phyloP scores from a whole-genome alignment of 75 land plant species.

The Selaginella moellendorffii region DNA sequence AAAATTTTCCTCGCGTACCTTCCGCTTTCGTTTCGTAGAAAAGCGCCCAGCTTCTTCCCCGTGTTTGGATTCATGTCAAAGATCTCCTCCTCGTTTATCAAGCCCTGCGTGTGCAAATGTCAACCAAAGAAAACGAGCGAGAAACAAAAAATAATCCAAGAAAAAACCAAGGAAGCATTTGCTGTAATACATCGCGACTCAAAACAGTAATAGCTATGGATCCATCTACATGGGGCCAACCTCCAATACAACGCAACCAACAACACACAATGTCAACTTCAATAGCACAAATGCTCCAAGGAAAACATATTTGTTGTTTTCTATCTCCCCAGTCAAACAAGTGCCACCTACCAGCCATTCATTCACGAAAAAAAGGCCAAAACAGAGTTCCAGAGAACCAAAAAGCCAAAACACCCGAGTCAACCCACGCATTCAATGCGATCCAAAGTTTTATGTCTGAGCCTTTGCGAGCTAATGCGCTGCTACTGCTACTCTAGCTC shows the following conservation, averaged over 20 bases:
- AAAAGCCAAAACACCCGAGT: no score
- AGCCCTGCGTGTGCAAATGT: neutral
- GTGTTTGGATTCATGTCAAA: no score
- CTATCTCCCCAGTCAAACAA: neutral
- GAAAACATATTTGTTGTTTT: neutral
- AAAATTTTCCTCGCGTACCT: no score
- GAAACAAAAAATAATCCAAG: neutral
- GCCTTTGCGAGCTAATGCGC: no score
- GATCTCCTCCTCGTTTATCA: neutral
- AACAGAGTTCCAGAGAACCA: no score
- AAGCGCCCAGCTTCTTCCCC: no score
- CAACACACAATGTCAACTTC: neutral
- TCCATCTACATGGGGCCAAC: neutral
- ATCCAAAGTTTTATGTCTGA: no score
- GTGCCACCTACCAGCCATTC: neutral
- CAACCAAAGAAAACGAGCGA: neutral
- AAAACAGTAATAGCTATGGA: neutral
- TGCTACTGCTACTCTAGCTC: no score
- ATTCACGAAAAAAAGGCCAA: neutral
- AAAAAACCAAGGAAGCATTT: neutral
- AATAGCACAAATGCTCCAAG: neutral
- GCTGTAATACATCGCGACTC: neutral
- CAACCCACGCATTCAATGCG: no score
- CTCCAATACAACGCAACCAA: neutral
- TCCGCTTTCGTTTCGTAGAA: no score